A percentile compares a stretch with the other conserved stretches of the same genome.
Conservation (phyloP, 1,284 basidiomycete genomes). For the Ganoderma lingzhi region DNA sequence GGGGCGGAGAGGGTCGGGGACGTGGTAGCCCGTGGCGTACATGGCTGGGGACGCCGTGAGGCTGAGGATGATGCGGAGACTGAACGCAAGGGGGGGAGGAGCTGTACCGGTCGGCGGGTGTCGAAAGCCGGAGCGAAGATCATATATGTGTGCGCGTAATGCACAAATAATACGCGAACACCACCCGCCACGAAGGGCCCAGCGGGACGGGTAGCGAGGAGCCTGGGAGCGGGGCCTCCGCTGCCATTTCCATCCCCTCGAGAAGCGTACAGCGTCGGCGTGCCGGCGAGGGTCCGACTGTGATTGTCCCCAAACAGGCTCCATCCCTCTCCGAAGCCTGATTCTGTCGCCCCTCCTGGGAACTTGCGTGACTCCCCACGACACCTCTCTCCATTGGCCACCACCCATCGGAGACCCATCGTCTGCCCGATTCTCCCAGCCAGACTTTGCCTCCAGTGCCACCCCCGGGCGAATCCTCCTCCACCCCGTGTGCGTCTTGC, state of each 20-base stretch:
- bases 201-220: neutral
- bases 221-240: neutral
- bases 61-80: constrained; percentile 31
- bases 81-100: constrained; percentile 28
- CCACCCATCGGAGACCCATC: neutral
- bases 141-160: constrained; percentile 24
- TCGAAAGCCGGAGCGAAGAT: constrained; percentile 26
- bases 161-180: neutral
- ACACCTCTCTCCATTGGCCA: neutral
- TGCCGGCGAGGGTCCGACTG: constrained; percentile 13
- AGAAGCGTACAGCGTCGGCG: constrained; percentile 5
- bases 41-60: constrained; percentile 23
- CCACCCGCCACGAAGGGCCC: neutral
- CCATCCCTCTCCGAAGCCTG: neutral
- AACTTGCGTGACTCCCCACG: neutral
- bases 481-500: neutral
- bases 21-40: constrained; percentile 28
- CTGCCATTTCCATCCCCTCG: neutral
- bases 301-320: neutral
- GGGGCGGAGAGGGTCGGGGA: constrained; percentile 25
- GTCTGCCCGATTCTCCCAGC: neutral
- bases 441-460: neutral
- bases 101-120: constrained; percentile 22
- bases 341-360: neutral
- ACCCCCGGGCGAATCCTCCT: constrained; percentile 2